phyloP scores from a whole-genome alignment of 2,329 filamentous ascomycete species.

The Sporothrix variecibatus region DNA sequence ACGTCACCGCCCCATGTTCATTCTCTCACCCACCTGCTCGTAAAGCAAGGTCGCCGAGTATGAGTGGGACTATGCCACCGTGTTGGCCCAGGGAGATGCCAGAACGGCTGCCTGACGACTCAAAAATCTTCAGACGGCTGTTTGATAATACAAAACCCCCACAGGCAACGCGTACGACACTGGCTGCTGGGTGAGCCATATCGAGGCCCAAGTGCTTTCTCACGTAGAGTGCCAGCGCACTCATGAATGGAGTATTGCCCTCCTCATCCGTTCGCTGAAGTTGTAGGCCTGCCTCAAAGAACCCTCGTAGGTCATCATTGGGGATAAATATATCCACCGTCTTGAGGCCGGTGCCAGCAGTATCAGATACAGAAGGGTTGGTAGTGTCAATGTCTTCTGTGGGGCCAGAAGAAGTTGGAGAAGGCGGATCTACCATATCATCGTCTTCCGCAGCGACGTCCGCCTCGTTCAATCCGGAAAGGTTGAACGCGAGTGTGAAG shows the following conservation, averaged over 20 bases:
- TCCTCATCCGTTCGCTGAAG: constrained; percentile 22
- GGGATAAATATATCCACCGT: constrained; percentile 56
- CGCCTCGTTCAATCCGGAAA: background rate
- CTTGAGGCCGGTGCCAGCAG: constrained; percentile 40
- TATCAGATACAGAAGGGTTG: background rate
- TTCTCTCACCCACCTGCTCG: constrained; percentile 21
- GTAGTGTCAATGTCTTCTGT: background rate
- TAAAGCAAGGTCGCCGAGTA: constrained; percentile 21
- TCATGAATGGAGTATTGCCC: constrained; percentile 47
- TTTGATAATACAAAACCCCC: constrained; percentile 58
- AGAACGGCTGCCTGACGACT: background rate
- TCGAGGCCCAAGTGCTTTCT: constrained; percentile 56
- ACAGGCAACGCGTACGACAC: constrained; percentile 55
- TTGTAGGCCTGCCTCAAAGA: constrained; percentile 45
- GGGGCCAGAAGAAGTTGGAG: background rate
- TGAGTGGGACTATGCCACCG: background rate
- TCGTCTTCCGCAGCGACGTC: background rate
- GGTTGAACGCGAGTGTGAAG: constrained; percentile 52
- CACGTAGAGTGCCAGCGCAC: constrained; percentile 53
- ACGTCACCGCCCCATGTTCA: background rate
- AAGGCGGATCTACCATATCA: background rate
- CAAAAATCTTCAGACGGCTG: constrained; percentile 52
- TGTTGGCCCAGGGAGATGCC: background rate
- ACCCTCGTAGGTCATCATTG: constrained; percentile 49
- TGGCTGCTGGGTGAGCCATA: constrained; percentile 57